Percentiles rank a stretch among this genome's conserved stretches.
Evolutionary conservation across 2,329 filamentous ascomycete species (phyloP).

Genomic region (Atkinsonella texensis): DNA sequence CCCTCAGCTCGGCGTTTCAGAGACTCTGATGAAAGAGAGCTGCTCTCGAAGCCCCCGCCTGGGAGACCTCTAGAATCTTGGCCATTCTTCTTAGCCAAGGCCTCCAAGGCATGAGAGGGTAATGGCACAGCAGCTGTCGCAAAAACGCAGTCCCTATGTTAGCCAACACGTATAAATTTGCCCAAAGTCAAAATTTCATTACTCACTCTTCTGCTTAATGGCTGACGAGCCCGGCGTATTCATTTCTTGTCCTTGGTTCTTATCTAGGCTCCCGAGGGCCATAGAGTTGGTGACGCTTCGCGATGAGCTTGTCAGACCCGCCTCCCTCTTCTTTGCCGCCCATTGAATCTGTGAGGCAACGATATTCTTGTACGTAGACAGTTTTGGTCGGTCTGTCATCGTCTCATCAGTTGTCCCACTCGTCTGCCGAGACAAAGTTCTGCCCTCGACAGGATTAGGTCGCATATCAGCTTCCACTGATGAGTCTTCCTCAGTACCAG

Average conservation of each 20-base stretch:
- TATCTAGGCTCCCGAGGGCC: too few species aligned
- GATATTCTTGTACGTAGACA: background rate
- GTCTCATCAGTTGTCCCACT: background rate
- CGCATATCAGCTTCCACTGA: background rate
- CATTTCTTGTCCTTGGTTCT: background rate
- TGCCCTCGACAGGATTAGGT: too few species aligned
- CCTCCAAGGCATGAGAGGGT: background rate
- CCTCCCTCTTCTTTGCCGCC: background rate
- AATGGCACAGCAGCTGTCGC: constrained; percentile 2
- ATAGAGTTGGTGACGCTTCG: background rate
- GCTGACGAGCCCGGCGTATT: background rate
- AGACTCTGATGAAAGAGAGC: background rate
- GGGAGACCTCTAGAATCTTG: background rate
- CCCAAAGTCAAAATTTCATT: background rate
- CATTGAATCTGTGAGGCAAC: background rate
- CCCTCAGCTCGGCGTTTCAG: background rate
- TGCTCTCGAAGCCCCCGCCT: background rate
- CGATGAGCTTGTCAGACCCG: background rate
- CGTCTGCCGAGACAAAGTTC: background rate
- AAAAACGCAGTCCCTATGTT: background rate
- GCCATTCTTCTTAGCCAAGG: background rate
- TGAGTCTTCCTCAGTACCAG: background rate
- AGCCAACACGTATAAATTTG: background rate
- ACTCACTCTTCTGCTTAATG: constrained; percentile 1
- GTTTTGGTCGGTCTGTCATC: background rate